phyloP scores from a whole-genome alignment of 306 rosid genomes.

The Sesbania bispinosa region DNA sequence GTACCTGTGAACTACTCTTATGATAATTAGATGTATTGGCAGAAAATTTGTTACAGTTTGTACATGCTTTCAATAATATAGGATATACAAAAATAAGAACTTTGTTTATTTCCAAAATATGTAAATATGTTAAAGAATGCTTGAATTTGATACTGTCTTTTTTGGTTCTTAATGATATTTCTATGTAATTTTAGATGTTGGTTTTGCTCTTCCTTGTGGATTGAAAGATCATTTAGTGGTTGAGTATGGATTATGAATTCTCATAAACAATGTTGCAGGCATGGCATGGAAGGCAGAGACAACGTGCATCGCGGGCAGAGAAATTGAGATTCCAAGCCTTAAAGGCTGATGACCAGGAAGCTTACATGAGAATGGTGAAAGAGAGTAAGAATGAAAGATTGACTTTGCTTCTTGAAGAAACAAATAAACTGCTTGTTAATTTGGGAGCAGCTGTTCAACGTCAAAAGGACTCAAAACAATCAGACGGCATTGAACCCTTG shows the following conservation, averaged over 20 bases:
- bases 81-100: constrained; percentile 8
- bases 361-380: constrained; percentile 93
- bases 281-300: constrained; percentile 96
- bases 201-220: neutral
- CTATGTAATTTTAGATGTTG: neutral
- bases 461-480: constrained; percentile 67
- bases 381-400: constrained; percentile 92
- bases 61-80: neutral
- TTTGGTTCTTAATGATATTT: neutral
- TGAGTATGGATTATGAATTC: constrained; percentile 14
- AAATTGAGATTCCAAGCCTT: constrained; percentile 92
- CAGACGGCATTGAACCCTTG: constrained; percentile 64
- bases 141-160: neutral
- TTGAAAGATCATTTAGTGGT: constrained; percentile 3
- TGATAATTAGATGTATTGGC: neutral
- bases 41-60: neutral
- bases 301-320: constrained; percentile 87
- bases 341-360: constrained; percentile 95
- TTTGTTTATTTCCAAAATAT: constrained; percentile 6
- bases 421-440: constrained; percentile 83
- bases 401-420: constrained; percentile 86
- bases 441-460: constrained; percentile 98
- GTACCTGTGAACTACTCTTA: neutral
- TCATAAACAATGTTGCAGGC: constrained; percentile 46
- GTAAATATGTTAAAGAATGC: neutral